These are phyloP conservation scores for Juglanconis juglandina DNA, from an alignment of 2,329 filamentous ascomycete genomes.

Conservation along the genomic window DNA sequence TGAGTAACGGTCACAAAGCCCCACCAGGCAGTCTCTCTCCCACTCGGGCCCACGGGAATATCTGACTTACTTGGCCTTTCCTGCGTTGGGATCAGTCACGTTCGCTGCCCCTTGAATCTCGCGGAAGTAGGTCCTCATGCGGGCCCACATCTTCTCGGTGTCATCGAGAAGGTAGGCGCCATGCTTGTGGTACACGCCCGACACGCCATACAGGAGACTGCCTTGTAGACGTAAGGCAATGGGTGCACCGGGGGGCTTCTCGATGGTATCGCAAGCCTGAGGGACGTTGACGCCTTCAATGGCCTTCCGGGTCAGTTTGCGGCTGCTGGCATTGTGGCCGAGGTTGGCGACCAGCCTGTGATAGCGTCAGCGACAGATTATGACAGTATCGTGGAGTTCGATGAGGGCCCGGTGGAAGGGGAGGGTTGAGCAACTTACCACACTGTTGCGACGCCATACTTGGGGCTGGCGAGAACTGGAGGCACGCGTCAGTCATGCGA, in stretches of 20 bases:
- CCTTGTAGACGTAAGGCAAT: conserved; percentile 88
- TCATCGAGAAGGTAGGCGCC: conserved; percentile 82
- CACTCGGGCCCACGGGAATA: not conserved
- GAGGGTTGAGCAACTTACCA: conserved; percentile 58
- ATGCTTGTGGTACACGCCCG: conserved; percentile 82
- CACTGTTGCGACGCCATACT: conserved; percentile 91
- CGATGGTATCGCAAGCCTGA: conserved; percentile 85
- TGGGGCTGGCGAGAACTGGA: conserved; percentile 73
- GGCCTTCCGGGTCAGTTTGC: conserved; percentile 76
- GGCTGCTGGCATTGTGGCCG: conserved; percentile 66
- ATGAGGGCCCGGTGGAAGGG: not conserved
- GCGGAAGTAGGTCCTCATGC: conserved; percentile 67
- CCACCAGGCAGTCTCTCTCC: no score
- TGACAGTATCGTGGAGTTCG: not conserved
- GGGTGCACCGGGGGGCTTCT: conserved; percentile 71
- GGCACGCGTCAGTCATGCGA: not conserved
- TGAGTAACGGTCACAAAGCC: not conserved
- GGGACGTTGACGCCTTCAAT: conserved; percentile 85
- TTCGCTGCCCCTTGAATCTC: conserved; percentile 42
- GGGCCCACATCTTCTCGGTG: conserved; percentile 68
- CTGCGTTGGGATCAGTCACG: conserved; percentile 66
- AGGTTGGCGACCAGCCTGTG: conserved; percentile 86
- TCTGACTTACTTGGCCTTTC: conserved; percentile 63
- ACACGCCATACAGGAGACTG: conserved; percentile 81
- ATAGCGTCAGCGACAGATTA: not conserved